phyloP scores from a whole-genome alignment of 2,329 filamentous ascomycete genomes.

The Capronia coronata region DNA sequence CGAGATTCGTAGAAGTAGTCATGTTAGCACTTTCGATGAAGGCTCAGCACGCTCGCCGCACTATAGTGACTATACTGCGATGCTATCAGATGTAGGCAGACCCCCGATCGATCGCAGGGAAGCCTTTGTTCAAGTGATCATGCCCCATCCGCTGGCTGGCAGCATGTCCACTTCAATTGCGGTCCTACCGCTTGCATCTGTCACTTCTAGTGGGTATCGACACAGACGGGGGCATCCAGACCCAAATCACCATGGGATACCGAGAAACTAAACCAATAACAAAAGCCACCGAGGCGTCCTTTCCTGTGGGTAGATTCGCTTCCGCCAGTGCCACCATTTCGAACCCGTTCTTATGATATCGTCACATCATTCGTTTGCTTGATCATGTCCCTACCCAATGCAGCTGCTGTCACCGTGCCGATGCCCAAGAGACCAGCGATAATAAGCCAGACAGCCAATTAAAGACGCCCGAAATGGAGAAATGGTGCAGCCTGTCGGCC shows the following conservation, averaged over 20 bases:
- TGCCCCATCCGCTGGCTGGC: too few relatives aligned
- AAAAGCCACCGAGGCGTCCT: neutral
- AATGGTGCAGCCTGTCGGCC: neutral
- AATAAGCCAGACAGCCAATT: neutral
- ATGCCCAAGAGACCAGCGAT: neutral
- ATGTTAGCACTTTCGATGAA: too few relatives aligned
- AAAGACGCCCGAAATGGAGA: neutral
- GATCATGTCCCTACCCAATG: neutral
- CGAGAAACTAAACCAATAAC: neutral
- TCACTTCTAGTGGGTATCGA: neutral
- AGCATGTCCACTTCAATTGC: neutral
- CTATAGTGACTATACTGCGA: too few relatives aligned
- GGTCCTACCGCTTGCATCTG: neutral
- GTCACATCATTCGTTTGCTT: constrained; percentile 1
- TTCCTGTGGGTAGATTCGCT: neutral
- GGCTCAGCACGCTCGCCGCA: too few relatives aligned
- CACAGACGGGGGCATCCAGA: neutral
- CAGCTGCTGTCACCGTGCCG: neutral
- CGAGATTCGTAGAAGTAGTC: too few relatives aligned
- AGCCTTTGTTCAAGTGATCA: neutral
- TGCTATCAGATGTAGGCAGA: too few relatives aligned
- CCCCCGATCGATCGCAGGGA: too few relatives aligned
- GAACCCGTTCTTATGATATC: neutral
- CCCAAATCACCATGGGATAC: neutral
- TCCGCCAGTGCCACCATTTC: neutral